These are phyloP conservation scores for Neofusicoccum ribis DNA, from an alignment of 2,329 filamentous ascomycete genomes.

Conservation along the genomic window DNA sequence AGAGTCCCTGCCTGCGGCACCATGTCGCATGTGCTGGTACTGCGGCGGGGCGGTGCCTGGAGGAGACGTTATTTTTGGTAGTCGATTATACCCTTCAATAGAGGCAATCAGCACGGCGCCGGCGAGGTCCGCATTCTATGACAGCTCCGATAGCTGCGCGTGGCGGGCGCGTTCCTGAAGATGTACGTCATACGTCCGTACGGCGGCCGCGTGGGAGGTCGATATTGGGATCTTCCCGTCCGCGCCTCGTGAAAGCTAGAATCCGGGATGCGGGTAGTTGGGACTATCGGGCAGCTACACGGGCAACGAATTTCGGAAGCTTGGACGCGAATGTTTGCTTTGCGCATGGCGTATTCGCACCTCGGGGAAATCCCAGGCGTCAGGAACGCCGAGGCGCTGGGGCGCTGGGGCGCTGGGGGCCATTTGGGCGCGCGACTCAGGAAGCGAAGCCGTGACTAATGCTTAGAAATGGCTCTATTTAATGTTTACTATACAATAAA, in stretches of 20 bases:
- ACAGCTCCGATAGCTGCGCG: background rate
- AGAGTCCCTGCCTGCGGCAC: background rate
- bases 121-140: background rate
- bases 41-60: background rate
- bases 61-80: background rate
- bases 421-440: background rate
- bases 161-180: background rate
- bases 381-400: background rate
- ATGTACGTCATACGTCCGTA: constrained; percentile 7
- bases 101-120: background rate
- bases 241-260: background rate
- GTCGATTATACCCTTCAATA: constrained; percentile 12
- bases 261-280: constrained; percentile 2
- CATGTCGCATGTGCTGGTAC: background rate
- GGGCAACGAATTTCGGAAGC: constrained; percentile 6
- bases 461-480: constrained; percentile 9
- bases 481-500: constrained; percentile 16
- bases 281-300: constrained; percentile 10
- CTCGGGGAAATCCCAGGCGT: background rate
- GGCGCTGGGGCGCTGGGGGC: background rate
- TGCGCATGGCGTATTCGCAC: background rate
- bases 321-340: constrained; percentile 4
- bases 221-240: constrained; percentile 14
- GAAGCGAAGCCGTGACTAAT: constrained; percentile 2
- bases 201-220: background rate